Evolutionary conservation across 1,284 basidiomycete species (phyloP).

Genomic region (Papiliotrema terrestris): DNA sequence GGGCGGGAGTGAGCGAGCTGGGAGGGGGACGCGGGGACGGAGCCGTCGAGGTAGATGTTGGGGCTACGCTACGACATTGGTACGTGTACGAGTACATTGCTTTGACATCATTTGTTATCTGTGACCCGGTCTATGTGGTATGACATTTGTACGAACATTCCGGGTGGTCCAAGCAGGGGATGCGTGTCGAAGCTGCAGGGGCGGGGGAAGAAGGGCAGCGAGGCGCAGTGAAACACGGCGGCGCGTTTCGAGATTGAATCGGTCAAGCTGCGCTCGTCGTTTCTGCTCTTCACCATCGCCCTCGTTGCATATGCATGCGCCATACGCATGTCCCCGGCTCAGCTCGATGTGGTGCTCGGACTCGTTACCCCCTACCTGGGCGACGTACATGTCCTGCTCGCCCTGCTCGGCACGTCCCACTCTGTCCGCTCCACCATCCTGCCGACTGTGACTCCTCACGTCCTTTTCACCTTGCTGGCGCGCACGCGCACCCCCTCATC

Average conservation of each 20-base stretch:
- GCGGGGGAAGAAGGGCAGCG: too few species aligned
- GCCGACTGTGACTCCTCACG: not conserved
- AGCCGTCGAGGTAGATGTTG: too few species aligned
- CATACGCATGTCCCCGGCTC: not conserved
- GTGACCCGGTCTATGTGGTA: too few species aligned
- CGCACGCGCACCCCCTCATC: not conserved
- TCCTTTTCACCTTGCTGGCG: slow-evolving; percentile 1
- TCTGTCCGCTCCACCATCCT: not conserved
- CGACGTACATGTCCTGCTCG: slow-evolving; percentile 5
- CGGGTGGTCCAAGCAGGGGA: too few species aligned
- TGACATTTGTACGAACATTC: too few species aligned
- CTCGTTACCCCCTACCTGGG: slow-evolving; percentile 2
- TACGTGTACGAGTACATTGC: too few species aligned
- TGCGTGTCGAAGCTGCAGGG: too few species aligned
- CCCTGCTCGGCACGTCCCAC: not conserved
- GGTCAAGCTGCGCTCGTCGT: not conserved
- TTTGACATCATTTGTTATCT: too few species aligned
- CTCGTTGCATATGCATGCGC: not conserved
- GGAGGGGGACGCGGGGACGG: too few species aligned
- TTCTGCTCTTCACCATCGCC: not conserved
- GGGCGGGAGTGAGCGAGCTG: not conserved
- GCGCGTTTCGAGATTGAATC: too few species aligned
- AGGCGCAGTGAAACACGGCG: too few species aligned
- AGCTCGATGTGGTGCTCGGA: not conserved
- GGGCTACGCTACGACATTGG: too few species aligned